Percentiles rank a stretch among this genome's conserved stretches.
These are phyloP conservation scores for Phalaenopsis hybrid DNA, from an alignment of 116 monocot genomes.

Conservation along the genomic window DNA sequence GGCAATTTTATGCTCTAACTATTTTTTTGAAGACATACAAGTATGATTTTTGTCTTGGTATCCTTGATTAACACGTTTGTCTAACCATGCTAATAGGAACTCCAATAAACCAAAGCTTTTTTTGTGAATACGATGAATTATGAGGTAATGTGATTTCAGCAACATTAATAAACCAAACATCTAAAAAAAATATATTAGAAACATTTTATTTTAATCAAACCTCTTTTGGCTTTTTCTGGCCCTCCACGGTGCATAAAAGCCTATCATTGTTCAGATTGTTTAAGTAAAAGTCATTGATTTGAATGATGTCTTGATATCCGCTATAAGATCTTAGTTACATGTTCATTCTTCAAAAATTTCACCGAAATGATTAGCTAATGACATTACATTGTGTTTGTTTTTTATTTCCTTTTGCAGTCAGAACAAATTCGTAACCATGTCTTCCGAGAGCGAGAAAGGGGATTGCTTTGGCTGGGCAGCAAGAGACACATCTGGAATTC, in stretches of 20 bases:
- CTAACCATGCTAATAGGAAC: neutral
- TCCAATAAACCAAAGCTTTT: neutral
- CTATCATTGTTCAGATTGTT: neutral
- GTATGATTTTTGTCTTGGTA: neutral
- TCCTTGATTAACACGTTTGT: neutral
- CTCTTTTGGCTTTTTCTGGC: neutral
- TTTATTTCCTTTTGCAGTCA: neutral
- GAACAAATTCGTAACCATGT: slow-evolving; percentile 14
- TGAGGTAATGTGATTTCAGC: too few relatives aligned
- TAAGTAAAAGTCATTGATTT: neutral
- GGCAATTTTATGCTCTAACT: neutral
- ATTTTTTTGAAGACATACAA: neutral
- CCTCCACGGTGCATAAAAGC: neutral
- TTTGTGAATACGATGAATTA: too few relatives aligned
- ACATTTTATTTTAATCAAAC: neutral
- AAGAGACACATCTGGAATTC: slow-evolving; percentile 39
- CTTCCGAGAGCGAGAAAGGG: slow-evolving; percentile 13
- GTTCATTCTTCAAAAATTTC: neutral
- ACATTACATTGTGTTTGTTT: neutral
- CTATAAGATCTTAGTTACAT: neutral
- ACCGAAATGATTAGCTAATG: neutral
- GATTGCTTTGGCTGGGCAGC: slow-evolving; percentile 45
- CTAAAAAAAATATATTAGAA: neutral
- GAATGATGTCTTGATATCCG: neutral
- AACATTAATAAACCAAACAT: too few relatives aligned